phyloP scores from a whole-genome alignment of 371 early-diverging fungal genomes.

The Rhizopus delemar region DNA sequence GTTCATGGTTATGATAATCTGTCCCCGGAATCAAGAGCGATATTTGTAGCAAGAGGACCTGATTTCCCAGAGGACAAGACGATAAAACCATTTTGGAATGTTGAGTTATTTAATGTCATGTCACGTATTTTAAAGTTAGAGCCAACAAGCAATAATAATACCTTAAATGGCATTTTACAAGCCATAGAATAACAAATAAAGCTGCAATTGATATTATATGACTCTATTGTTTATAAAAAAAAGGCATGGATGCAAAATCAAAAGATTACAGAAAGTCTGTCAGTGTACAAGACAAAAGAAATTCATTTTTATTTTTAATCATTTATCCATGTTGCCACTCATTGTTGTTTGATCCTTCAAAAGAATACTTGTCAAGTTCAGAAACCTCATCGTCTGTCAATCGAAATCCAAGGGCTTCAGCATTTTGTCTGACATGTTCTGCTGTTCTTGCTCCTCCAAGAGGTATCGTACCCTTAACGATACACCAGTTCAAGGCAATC shows the following conservation, averaged over 20 bases:
- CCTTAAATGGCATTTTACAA: constrained; percentile 30
- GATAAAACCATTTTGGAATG: constrained; percentile 43
- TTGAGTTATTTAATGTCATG: constrained; percentile 45
- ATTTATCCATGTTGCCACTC: constrained; percentile 57
- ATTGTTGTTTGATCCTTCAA: constrained; percentile 40
- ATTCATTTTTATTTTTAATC: not conserved
- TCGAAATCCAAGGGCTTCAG: constrained; percentile 49
- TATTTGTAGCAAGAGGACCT: constrained; percentile 85
- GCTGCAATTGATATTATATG: no score
- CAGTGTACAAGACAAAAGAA: not conserved
- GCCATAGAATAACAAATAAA: not conserved
- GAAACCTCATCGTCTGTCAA: constrained; percentile 50
- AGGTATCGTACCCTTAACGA: constrained; percentile 58
- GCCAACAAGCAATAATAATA: constrained; percentile 46
- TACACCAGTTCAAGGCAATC: constrained; percentile 50
- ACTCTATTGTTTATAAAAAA: not conserved
- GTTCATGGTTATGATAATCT: constrained; percentile 89
- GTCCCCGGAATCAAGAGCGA: constrained; percentile 79
- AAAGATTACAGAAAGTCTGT: no score
- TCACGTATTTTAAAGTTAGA: constrained; percentile 40
- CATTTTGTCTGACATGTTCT: constrained; percentile 54
- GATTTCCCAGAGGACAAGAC: constrained; percentile 46
- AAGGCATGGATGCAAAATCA: not conserved
- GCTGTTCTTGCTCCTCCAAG: constrained; percentile 57
- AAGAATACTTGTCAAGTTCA: constrained; percentile 46